Evolutionary conservation across 441 rosid species (phyloP), one percentile per base, ranked within the genome.

Genomic region (Macaranga tanarius): DNA sequence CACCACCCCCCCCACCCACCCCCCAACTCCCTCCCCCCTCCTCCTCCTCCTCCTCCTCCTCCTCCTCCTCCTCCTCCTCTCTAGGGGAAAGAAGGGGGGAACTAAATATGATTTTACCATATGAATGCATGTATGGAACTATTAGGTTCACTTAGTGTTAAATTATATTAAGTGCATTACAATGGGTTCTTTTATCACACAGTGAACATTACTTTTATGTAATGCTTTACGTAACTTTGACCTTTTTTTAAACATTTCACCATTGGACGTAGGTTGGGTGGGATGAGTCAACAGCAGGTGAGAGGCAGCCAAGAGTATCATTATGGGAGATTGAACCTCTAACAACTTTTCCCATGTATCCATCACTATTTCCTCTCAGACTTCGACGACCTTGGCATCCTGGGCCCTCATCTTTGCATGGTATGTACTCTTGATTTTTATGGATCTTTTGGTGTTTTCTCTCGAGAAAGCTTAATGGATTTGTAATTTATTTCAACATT

Each of bases 281-380:
- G 99, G 99, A 92, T 82, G 97, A 94, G 79, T 94, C 99, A 40
- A 92, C 97, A 0, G 95, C 99, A 6, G 97, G 97, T 19, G 97
- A 94, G 85, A 88, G 95, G 83, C 99, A 89, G 79, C 94, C 95
- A 9, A 89, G 99, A 75, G 99, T 89, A 40, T 94, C 97, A 22
- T 76, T 94, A 62, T 92, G 97, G 99, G 97, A 94, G 85, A 92
- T 94, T 74, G 99, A 92, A 77, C 99, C 99, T 50, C 82, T 94
- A 20, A 90, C 99, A 57, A 94, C 97, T 23, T 94, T 92, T 70
- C 99, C 97, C 1, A 92, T 94, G 97, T 94, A 94, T 79, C 90
- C 99, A 55, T 90, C 99, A 58, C 88, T 83, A 25, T 94, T 94
- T 76, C 96, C 99, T 23, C 90, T 90, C 50, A 85, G 97, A 79